Evolutionary conservation across 208 protist genomes (phyloP).

Genomic region (Leishmania aethiopica): DNA sequence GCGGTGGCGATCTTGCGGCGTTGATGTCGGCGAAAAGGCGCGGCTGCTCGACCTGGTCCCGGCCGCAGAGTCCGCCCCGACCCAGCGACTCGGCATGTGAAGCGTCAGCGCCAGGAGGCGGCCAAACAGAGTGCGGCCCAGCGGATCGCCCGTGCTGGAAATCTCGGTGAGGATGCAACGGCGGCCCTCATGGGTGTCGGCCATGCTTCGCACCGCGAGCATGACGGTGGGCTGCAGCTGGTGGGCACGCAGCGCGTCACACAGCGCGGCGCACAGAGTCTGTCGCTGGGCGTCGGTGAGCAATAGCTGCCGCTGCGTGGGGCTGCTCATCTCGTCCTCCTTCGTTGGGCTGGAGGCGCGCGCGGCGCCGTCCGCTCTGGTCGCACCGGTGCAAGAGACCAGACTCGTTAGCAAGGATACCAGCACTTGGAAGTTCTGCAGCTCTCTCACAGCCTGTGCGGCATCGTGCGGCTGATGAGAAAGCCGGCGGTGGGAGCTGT

Average conservation of each 20-base stretch:
- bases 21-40: conserved; percentile 5
- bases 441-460: conserved; percentile 16
- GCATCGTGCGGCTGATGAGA: conserved; percentile 8
- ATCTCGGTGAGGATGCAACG: conserved; percentile 67
- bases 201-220: conserved; percentile 35
- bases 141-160: conserved; percentile 43
- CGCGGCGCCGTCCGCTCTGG: background rate
- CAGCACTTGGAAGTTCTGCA: conserved; percentile 37
- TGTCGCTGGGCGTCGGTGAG: conserved; percentile 23
- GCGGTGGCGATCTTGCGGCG: conserved; percentile 10
- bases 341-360: background rate
- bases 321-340: background rate
- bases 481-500: background rate
- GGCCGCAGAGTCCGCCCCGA: background rate
- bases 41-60: background rate
- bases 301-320: background rate
- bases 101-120: conserved; percentile 64
- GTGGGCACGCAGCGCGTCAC: conserved; percentile 38
- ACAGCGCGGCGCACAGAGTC: conserved; percentile 37
- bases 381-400: conserved; percentile 20
- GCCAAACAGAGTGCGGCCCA: conserved; percentile 69
- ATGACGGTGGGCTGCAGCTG: conserved; percentile 36
- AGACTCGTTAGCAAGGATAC: conserved; percentile 57
- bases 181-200: conserved; percentile 48
- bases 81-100: conserved; percentile 30